A percentile compares a stretch with the other conserved stretches of the same genome.
These are phyloP conservation scores for Madurella mycetomatis DNA, from an alignment of 2,329 filamentous ascomycete species.

Conservation along the genomic window DNA sequence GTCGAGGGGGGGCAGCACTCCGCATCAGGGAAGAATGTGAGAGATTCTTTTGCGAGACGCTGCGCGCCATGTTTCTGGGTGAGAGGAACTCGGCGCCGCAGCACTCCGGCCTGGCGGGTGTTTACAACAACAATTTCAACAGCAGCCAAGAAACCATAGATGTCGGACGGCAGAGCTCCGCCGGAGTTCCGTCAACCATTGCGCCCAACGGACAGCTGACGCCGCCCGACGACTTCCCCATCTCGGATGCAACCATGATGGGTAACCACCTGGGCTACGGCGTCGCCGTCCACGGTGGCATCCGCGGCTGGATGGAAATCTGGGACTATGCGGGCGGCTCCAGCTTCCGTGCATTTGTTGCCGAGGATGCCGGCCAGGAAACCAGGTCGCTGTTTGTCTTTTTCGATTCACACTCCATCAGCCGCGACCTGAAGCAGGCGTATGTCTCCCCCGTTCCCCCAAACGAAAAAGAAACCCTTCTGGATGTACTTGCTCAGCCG, in stretches of 20 bases:
- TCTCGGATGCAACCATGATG: conserved; percentile 24
- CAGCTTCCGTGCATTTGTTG: conserved; percentile 82
- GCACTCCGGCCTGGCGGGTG: conserved; percentile 85
- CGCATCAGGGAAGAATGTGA: conserved; percentile 99
- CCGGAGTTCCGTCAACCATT: not conserved
- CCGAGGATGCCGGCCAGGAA: conserved; percentile 53
- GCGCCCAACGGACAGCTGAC: conserved; percentile 35
- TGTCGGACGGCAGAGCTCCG: conserved; percentile 17
- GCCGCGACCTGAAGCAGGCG: conserved; percentile 81
- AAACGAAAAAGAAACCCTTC: too few species aligned
- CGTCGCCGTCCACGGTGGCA: conserved; percentile 24
- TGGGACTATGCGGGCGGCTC: conserved; percentile 83
- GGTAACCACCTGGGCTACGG: conserved; percentile 22
- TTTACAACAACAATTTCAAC: conserved; percentile 36
- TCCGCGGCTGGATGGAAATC: conserved; percentile 67
- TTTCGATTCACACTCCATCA: conserved; percentile 68
- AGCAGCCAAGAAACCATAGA: conserved; percentile 15
- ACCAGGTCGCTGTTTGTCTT: conserved; percentile 82
- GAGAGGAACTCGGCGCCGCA: conserved; percentile 73
- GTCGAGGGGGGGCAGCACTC: conserved; percentile 88
- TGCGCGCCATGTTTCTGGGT: conserved; percentile 92
- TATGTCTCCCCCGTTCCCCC: conserved; percentile 44
- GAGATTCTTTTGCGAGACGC: conserved; percentile 98
- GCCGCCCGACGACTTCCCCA: conserved; percentile 45
- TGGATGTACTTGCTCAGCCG: conserved; percentile 1